Evolutionary conservation across 305 asterid genomes (phyloP), one percentile per base, ranked within the genome.

Genomic region (Plantago lanceolata): DNA sequence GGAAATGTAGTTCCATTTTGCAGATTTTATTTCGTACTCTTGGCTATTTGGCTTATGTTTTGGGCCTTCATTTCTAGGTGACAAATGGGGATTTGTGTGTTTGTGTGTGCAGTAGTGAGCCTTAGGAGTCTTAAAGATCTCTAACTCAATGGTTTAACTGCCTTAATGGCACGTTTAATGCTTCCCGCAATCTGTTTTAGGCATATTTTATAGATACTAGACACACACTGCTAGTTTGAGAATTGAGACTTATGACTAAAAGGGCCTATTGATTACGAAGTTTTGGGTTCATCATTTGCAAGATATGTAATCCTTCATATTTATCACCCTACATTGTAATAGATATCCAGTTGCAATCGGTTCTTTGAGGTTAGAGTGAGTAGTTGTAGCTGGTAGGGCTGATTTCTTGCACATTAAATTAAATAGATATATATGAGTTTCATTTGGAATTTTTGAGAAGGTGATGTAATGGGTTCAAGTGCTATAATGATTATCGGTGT

Each of bases 381-480:
- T 55, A 55, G 60, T 35, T 37, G 35, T 55, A 55, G 60, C 21
- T 37, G 49, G 40, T 43, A 33, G 43, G 31, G 19, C 11, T 56
- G 54, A 21, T 56, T 48, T 45, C 8, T 35, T 12, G 3, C 11
- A 5, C 11, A 45, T 45, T 15, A 7, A 43, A 8, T 17, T 17
- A 40, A 18, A 51, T 40, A 40, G 63, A 37, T 44, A 2, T 52
- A 7, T 48, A 20, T 44, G 26, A 1, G 13, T 69, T 33, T 19
- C 16, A 15, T 35, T 48, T 19, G 53, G 40, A 14, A 20, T 48
- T 49, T 64, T 54, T 35, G 67, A 48, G 14, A 12, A 65, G 19
- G 18, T 48, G 60, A 55, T 14, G 37, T 48, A 49, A 56, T 44
- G 51, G 59, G 40, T 59, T 35, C 48, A n/a, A 24, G 31, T 49